Conservation (phyloP, 2,329 filamentous ascomycete genomes). For the Pseudogymnoascus sp. region DNA sequence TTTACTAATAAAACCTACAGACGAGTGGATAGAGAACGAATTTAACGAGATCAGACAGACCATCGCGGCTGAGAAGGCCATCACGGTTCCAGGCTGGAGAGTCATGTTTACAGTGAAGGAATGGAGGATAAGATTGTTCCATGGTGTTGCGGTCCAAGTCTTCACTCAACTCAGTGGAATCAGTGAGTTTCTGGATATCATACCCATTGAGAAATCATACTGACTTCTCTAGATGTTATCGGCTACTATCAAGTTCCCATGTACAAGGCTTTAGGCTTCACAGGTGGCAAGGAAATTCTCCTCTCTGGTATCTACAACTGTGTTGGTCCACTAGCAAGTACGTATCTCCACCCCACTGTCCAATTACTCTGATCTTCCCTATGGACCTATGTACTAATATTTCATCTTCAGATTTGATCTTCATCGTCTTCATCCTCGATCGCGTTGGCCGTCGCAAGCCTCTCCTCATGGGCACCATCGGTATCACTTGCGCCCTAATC, state of each 20-base stretch:
- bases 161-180: slow-evolving; percentile 61
- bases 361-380: background rate
- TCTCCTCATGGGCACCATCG: slow-evolving; percentile 47
- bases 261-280: slow-evolving; percentile 52
- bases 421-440: slow-evolving; percentile 53
- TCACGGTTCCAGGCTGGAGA: slow-evolving; percentile 47
- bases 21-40: slow-evolving; percentile 53
- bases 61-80: slow-evolving; percentile 52
- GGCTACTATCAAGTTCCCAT: slow-evolving; percentile 57
- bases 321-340: slow-evolving; percentile 43
- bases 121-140: slow-evolving; percentile 56
- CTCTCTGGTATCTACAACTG: slow-evolving; percentile 57
- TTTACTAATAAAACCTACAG: slow-evolving; percentile 22
- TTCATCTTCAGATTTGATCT: slow-evolving; percentile 43
- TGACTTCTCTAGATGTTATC: slow-evolving; percentile 44
- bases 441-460: slow-evolving; percentile 47
- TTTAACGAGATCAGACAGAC: slow-evolving; percentile 56
- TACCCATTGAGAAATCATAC: background rate
- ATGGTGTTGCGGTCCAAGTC: slow-evolving; percentile 56
- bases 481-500: slow-evolving; percentile 51
- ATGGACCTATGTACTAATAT: slow-evolving; percentile 5
- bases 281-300: slow-evolving; percentile 46
- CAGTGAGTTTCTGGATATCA: slow-evolving; percentile 29
- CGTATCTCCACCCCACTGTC: slow-evolving; percentile 29
- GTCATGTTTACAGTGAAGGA: slow-evolving; percentile 52